Base-by-base conservation (phyloP, 176 grass and related monocot genomes). In the Chrysopogon serrulatus region DNA sequence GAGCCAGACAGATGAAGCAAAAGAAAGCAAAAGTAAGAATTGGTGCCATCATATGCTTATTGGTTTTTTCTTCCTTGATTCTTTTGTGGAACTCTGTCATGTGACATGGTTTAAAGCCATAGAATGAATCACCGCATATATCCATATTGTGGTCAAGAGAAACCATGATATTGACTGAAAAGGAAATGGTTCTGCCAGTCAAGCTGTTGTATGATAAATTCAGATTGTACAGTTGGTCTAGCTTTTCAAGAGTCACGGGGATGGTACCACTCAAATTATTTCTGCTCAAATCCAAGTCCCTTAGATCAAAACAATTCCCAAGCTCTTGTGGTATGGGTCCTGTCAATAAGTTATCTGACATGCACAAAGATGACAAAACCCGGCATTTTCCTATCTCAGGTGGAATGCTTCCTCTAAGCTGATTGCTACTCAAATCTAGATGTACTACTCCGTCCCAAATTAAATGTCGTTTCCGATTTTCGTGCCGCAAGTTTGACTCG, bases 201-300 rank as follows among this genome's bases (percentile, higher is more conserved):
- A 76, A 57, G 17, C 0, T 49, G n/a, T n/a, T n/a, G 10, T 89
- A 24, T 34, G 76, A 70, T 3, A 85, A 47, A 68, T 62, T 26
- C 0, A 89, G 27, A 1, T 8, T 6, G 0, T 0, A 0, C 6
- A 86, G 1, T 6, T 0, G 0, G 0, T 2, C 0, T 11, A 71
- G 24, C 0, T 0, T 8, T 11, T 6, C 1, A 28, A 90, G 6
- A 23, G 15, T n/a, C 4, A 0, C 3, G 4, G 78, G 88, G 8
- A 89, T 89, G 44, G 7, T 0, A 13, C 87, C 76, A 23, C 43
- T 80, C 33, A 78, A 19, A 64, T 10, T 35, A 34, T 90, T 90
- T 69, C 3, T 82, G 11, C 43, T 77, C 16, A 86, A 59, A 57
- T 82, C 41, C 7, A 90, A 11, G 1, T 33, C 32, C 34, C 42